Base-by-base conservation (phyloP, 805 yeast species). In the Teunomyces aglyptinius region DNA sequence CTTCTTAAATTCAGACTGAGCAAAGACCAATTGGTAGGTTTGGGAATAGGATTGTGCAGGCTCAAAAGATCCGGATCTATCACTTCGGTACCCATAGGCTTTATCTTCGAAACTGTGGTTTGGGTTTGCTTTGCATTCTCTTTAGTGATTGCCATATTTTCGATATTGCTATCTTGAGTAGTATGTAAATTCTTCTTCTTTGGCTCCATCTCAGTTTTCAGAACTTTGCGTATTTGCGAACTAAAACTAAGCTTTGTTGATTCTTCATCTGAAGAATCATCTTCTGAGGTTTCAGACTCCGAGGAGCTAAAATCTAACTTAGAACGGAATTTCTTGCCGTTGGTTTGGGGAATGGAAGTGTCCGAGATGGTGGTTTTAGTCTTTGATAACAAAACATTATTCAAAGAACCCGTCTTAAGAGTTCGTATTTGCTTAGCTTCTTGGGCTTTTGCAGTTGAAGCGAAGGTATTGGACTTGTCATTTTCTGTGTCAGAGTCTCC, bases 281-380 rank as follows among this genome's bases (percentile, higher is more conserved):
- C 40, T n/a, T 22, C 40, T n/a, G 27, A 20, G 15, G 18, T 19
- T 24, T 36, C 40, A 4, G 38, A 34, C 22, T 19, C 38, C 6
- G 38, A 34, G 11, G 38, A 34, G 38, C 38, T 34, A n/a, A 34
- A 34, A 12, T 34, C 22, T n/a, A 34, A 19, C 22, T 34, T 34
- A 11, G 38, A 18, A 16, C 19, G 22, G 38, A 34, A 34, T 6
- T 34, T 34, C 13, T 34, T 34, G 13, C 13, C 13, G 3, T 34
- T 34, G 11, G 5, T 19, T 19, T 34, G 26, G 8, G 8, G 8
- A 11, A 5, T 19, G 7, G 38, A n/a, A 34, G 20, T 11, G 10
- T 5, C 13, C 8, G 22, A 34, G 8, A 19, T 34, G 38, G 4
- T 34, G n/a, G 24, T 19, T 12, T 19, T 20, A 34, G 24, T 18